These are phyloP conservation scores for Gynochthodes officinalis DNA, from an alignment of 257 asterid species.

Conservation along the genomic window DNA sequence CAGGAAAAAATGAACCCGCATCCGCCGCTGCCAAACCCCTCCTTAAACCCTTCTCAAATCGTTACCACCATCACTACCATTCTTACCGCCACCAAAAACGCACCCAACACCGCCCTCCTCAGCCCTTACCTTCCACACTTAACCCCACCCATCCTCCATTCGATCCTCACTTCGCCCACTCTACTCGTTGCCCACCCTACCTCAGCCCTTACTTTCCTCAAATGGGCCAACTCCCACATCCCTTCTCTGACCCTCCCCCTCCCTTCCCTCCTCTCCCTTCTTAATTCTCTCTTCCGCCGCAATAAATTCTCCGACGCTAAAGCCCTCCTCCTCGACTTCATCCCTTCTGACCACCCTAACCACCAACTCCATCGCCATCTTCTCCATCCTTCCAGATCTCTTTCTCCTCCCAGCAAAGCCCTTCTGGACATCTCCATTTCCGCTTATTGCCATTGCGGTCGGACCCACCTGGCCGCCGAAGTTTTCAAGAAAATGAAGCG, in stretches of 20 bases:
- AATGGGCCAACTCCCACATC: conserved; percentile 39
- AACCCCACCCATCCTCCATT: conserved; percentile 53
- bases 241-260: conserved; percentile 42
- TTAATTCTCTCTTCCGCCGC: conserved; percentile 48
- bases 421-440: conserved; percentile 54
- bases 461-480: conserved; percentile 57
- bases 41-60: conserved; percentile 39
- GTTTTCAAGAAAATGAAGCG: conserved; percentile 85
- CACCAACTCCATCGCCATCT: conserved; percentile 75
- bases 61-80: conserved; percentile 46
- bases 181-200: conserved; percentile 57
- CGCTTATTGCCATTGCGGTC: conserved; percentile 59
- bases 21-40: conserved; percentile 32
- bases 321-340: conserved; percentile 47
- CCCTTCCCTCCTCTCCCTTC: conserved; percentile 52
- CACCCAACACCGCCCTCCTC: conserved; percentile 33
- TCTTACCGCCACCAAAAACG: conserved; percentile 23
- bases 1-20: conserved; percentile 14
- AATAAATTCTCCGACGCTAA: conserved; percentile 59
- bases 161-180: conserved; percentile 55
- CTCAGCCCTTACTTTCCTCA: conserved; percentile 52
- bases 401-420: conserved; percentile 50
- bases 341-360: conserved; percentile 59
- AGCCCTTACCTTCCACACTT: conserved; percentile 52
- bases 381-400: conserved; percentile 53